Conservation (phyloP, 108 stramenopile genomes). For the Cyclotella baltica region DNA sequence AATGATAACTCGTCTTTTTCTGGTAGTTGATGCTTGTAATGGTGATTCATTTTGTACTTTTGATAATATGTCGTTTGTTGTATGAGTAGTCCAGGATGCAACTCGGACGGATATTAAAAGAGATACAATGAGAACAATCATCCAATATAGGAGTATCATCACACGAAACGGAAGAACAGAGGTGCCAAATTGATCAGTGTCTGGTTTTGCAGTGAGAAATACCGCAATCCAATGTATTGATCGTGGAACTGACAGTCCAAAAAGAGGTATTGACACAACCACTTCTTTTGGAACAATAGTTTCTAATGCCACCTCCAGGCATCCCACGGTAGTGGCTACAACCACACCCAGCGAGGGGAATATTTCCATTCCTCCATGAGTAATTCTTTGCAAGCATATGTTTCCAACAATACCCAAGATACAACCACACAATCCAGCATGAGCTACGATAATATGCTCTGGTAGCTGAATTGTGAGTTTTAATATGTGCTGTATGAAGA, state of each 20-base stretch:
- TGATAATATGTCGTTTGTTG: not conserved
- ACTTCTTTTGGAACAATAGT: not conserved
- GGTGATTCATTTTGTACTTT: too few relatives aligned
- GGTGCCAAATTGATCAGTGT: not conserved
- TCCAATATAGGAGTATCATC: constrained; percentile 30
- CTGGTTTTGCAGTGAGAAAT: constrained; percentile 24
- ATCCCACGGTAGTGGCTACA: constrained; percentile 28
- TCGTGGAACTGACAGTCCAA: constrained; percentile 6
- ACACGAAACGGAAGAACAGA: not conserved
- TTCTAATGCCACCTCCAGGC: constrained; percentile 31
- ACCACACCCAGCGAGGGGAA: constrained; percentile 8
- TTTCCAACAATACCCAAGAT: constrained; percentile 25
- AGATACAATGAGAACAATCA: constrained; percentile 10
- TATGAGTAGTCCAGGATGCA: constrained; percentile 12
- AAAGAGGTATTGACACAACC: not conserved
- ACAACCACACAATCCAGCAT: constrained; percentile 53
- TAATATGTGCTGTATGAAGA: constrained; percentile 20
- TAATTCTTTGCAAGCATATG: constrained; percentile 8
- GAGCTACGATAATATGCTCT: constrained; percentile 30
- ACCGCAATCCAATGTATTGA: constrained; percentile 29
- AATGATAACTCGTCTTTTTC: constrained; percentile 53
- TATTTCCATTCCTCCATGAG: not conserved
- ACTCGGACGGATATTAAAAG: constrained; percentile 27
- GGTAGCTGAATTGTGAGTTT: constrained; percentile 14
- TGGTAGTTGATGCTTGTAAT: not conserved